Evolutionary conservation across 2,329 filamentous ascomycete genomes (phyloP).

Genomic region (Elsinoe australis): DNA sequence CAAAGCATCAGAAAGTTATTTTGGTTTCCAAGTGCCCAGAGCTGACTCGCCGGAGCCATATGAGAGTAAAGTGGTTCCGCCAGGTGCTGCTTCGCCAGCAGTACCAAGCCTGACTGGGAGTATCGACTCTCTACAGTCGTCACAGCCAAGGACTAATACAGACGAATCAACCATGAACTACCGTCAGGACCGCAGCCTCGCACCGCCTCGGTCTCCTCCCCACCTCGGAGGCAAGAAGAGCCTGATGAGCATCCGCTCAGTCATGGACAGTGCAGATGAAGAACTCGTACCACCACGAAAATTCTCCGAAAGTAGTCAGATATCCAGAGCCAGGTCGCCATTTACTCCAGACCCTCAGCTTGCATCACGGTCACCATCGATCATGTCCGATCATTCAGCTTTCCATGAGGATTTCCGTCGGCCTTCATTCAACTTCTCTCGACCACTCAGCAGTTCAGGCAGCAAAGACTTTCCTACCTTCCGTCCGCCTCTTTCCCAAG

Average conservation of each 20-base stretch:
- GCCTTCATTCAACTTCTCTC: conserved; percentile 87
- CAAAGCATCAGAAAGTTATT: conserved; percentile 30
- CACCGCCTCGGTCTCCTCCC: conserved; percentile 30
- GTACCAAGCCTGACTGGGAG: conserved; percentile 31
- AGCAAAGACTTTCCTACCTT: conserved; percentile 22
- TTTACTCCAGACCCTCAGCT: conserved; percentile 56
- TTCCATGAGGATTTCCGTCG: conserved; percentile 51
- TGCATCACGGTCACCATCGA: conserved; percentile 71
- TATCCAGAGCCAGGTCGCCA: conserved; percentile 54
- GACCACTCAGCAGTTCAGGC: conserved; percentile 68
- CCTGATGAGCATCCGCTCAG: conserved; percentile 40
- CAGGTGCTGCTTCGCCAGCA: conserved; percentile 39
- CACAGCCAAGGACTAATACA: conserved; percentile 36
- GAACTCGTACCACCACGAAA: conserved; percentile 67
- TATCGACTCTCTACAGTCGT: conserved; percentile 31
- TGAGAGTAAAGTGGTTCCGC: conserved; percentile 34
- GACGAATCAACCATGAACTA: conserved; percentile 31
- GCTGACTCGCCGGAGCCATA: conserved; percentile 40
- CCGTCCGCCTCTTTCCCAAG: conserved; percentile 28
- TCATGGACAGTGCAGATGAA: conserved; percentile 54
- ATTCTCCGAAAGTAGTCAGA: conserved; percentile 62
- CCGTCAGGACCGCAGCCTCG: conserved; percentile 27
- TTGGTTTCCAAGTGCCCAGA: conserved; percentile 36
- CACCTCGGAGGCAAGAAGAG: conserved; percentile 37
- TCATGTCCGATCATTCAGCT: conserved; percentile 71